Evolutionary conservation across 345 rosid genomes (phyloP).

Genomic region (Rhodomyrtus tomentosa): DNA sequence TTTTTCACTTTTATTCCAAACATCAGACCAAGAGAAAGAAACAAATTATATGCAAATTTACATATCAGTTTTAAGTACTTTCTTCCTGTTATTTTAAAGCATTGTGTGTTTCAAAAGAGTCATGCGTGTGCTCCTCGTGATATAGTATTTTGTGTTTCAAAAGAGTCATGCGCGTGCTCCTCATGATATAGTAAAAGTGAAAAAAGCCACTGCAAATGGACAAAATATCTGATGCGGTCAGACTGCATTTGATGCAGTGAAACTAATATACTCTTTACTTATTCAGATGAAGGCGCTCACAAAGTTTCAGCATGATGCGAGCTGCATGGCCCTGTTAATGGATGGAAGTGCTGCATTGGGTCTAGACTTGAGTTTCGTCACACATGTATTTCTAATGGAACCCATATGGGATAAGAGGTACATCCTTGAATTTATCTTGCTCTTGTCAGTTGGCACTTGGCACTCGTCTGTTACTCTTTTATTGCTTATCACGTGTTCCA

Average conservation of each 20-base stretch:
- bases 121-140: not conserved
- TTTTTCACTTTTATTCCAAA: not conserved
- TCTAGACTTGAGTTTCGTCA: constrained; percentile 94
- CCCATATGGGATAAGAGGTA: constrained; percentile 99
- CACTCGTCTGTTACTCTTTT: not conserved
- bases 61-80: not conserved
- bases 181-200: not conserved
- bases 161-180: not conserved
- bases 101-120: not conserved
- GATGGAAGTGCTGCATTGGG: constrained; percentile 97
- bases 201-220: not conserved
- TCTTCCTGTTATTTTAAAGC: not conserved
- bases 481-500: not conserved
- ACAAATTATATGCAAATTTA: not conserved
- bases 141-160: not conserved
- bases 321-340: constrained; percentile 85
- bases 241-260: not conserved
- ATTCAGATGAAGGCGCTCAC: constrained; percentile 65
- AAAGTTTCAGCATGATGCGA: constrained; percentile 51
- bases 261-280: not conserved
- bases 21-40: no score
- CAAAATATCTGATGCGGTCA: not conserved
- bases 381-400: constrained; percentile 81
- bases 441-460: not conserved
- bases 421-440: not conserved